Evolutionary conservation across 2,329 filamentous ascomycete genomes (phyloP).

Genomic region (Pestalotiopsis sp.): DNA sequence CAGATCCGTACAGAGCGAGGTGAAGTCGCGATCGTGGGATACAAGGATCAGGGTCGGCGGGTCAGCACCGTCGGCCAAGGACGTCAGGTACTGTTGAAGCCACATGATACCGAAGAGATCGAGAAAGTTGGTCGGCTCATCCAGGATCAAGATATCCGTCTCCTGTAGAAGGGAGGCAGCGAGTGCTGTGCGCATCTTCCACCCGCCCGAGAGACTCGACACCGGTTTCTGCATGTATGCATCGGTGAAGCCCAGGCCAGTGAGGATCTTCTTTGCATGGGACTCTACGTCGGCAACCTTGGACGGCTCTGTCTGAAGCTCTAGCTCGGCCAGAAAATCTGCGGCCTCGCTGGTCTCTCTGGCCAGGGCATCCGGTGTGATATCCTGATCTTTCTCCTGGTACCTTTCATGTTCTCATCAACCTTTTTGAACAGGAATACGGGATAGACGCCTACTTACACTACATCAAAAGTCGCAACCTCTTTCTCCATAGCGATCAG

Average conservation of each 20-base stretch:
- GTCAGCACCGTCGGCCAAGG: slow-evolving; percentile 52
- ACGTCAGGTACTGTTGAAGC: slow-evolving; percentile 74
- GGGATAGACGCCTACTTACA: slow-evolving; percentile 41
- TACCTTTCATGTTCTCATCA: slow-evolving; percentile 32
- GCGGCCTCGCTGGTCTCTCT: slow-evolving; percentile 70
- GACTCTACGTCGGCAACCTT: slow-evolving; percentile 66
- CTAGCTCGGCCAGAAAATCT: slow-evolving; percentile 70
- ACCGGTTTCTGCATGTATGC: slow-evolving; percentile 61
- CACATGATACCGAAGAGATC: slow-evolving; percentile 84
- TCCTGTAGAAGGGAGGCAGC: slow-evolving; percentile 71
- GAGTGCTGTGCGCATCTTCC: slow-evolving; percentile 71
- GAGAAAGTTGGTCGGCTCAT: slow-evolving; percentile 87
- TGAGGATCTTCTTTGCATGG: slow-evolving; percentile 66
- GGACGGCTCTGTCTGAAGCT: slow-evolving; percentile 69
- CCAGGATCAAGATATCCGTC: slow-evolving; percentile 77
- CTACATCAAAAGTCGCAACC: slow-evolving; percentile 56
- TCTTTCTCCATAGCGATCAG: slow-evolving; percentile 70
- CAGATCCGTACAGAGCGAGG: slow-evolving; percentile 76
- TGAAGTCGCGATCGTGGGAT: slow-evolving; percentile 84
- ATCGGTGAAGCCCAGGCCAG: slow-evolving; percentile 73
- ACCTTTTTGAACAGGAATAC: not conserved
- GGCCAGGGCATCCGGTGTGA: slow-evolving; percentile 59
- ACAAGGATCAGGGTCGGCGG: slow-evolving; percentile 75
- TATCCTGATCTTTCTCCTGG: slow-evolving; percentile 56
- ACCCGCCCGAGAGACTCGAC: slow-evolving; percentile 73